Percentiles rank a stretch among this genome's conserved stretches.
These are phyloP conservation scores for Macrotyloma uniflorum DNA, from an alignment of 306 rosid genomes.

Conservation along the genomic window DNA sequence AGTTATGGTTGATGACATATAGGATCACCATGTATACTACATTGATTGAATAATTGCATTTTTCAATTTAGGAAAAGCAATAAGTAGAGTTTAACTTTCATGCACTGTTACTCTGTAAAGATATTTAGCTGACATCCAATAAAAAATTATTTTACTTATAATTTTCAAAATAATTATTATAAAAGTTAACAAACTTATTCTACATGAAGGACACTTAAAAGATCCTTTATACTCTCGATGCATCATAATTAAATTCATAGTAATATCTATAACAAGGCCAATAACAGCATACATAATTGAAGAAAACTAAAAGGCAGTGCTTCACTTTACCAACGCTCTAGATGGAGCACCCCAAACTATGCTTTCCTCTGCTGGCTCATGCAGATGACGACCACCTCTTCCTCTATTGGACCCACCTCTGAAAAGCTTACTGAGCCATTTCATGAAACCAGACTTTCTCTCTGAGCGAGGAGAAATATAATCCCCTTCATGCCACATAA, in stretches of 20 bases:
- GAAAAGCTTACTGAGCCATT: constrained; percentile 91
- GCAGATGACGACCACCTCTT: constrained; percentile 58
- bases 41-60: background rate
- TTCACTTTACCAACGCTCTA: constrained; percentile 63
- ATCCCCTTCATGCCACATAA: constrained; percentile 72
- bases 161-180: background rate
- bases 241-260: background rate
- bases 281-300: constrained; percentile 1
- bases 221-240: background rate
- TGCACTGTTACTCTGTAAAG: background rate
- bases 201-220: background rate
- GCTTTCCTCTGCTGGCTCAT: constrained; percentile 74
- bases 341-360: constrained; percentile 66
- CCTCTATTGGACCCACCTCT: constrained; percentile 62
- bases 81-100: background rate
- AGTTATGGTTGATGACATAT: background rate
- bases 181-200: background rate
- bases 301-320: constrained; percentile 26
- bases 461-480: constrained; percentile 73
- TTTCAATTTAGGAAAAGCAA: background rate
- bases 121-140: background rate
- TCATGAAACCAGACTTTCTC: constrained; percentile 90
- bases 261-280: constrained; percentile 25
- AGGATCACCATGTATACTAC: background rate
- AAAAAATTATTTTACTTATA: background rate